Evolutionary conservation across 208 protist species (phyloP), one percentile per base, ranked within the genome.

Genomic region (Trypanosomatidae sp.): DNA sequence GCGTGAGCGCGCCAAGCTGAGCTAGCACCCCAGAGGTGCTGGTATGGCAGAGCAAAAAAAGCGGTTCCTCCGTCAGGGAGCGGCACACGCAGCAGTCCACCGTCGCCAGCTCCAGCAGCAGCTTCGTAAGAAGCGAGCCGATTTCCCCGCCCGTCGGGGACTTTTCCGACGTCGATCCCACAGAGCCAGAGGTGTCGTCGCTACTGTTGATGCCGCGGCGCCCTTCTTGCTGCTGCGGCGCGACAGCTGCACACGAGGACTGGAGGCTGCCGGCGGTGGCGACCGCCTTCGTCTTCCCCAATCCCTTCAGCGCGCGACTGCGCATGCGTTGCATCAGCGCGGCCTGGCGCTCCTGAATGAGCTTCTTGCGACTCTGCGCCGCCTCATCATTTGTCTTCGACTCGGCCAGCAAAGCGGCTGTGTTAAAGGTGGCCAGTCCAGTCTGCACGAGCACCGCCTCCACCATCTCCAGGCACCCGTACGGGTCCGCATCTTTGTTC

Each of bases 31-130:
- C 81, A 6, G 87, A 91, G 30, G 80, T 82, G 62, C 83, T 76
- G n/a, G 66, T 86, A 76, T 88, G 82, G 28, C 72, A 89, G 44
- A 94, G 77, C 30, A 94, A 72, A 66, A 90, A 76, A 25, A 94
- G 80, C 46, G 87, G 78, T 52, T 91, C 85, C 52, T 81, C 69
- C 3, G 62, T 77, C 6, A 39, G 13, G 44, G 74, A 46, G 68
- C 77, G 85, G 64, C 90, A 94, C 17, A 94, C 83, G 56, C 87
- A 92, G 81, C 90, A 94, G 74, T 94, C 90, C 52, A 84, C 22
- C 55, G 79, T 74, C 43, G 77, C 68, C 72, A 89, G 66, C 53
- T 86, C 80, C 62, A 91, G 53, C 36, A 94, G 68, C 7, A 94
- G 49, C 69, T 79, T 78, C 3, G 73, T 79, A 58, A 82, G 77